Evolutionary conservation across 768 basidiomycete genomes (phyloP), one percentile per base, ranked within the genome.

Genomic region (Amanita inopinata): DNA sequence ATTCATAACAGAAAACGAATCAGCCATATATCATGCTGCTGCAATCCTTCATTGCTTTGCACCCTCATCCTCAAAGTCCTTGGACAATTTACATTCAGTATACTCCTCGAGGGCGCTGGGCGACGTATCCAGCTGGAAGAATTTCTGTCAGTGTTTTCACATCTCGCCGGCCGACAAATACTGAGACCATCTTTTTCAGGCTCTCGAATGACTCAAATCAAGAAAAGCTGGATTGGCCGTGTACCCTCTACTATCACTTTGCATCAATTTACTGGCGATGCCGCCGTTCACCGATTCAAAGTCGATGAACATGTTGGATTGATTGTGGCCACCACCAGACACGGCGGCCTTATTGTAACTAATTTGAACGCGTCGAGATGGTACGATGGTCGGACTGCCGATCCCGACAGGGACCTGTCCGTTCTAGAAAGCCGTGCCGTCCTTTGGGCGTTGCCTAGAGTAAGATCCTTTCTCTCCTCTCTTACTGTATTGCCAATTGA

Each of bases 251-350:
- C 49, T 2, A 52, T 62, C 10, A 66, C 56, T 15, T 46, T 59
- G n/a, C 57, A 71, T 27, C 48, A 53, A 1, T 44, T 55, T 5
- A 43, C 63, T 4, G 63, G 69, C 15, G 64, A 67, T 23, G 48
- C 49, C 18, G 51, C 55, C 3, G 76, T 83, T 0, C 83, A 88
- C 58, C 75, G 83, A 5, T 76, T 88, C 61, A 89, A 89, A 59
- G 70, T 83, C 15, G 87, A 90, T 44, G 75, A 83, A 51, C 58
- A 65, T 23, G 66, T 64, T 7, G 73, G 76, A 2, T 65, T 80
- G 17, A 61, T 81, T 38, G 72, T 88, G 31, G 70, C 71, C 2
- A 85, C 83, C 0, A 32, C 55, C 56, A 4, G 45, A 48, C 7
- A 19, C 30, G 83, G 83, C 0, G 82, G 83, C 0, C 51, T 89